Base-by-base conservation (phyloP, 2,329 filamentous ascomycete genomes). In the Elsinoe arachidis region DNA sequence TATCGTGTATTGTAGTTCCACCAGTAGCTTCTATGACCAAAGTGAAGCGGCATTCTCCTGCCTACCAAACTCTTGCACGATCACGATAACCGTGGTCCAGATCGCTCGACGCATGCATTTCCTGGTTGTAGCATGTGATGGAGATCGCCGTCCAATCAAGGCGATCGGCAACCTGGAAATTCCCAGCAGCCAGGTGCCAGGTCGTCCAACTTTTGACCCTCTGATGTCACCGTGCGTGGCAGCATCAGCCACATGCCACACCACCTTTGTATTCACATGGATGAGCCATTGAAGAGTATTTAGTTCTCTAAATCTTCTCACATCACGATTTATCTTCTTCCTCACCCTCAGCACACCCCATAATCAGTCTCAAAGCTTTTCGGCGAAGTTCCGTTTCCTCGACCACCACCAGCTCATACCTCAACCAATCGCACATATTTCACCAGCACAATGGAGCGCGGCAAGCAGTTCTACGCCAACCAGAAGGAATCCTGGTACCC, bases 401-500 rank as follows among this genome's bases (percentile, higher is more conserved):
- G 5, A 39, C n/a, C 14, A 39, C 15, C 37, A 39, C 37, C 14
- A 23, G 17, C 19, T 51, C 46, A 51, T 10, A 39, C 7, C 49
- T 21, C 15, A 4, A 10, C 21, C 21, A 52, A 1, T 14, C 23
- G 7, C 49, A 17, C 21, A 55, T 7, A 30, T 30, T 30, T 30
- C 26, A 30, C 26, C 26, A 30, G 26, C 26, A 30, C 17, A 33
- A 55, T 55, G 53, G 53, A 55, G 37, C 37, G 53, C 21, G 53
- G 37, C 37, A 55, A 46, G 53, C 37, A 55, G 37, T n/a, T 55
- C 3, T 55, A 55, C 53, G 44, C 44, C 53, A 43, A 43, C 23
- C 53, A 88, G 69, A 88, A 89, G 71, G 85, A 89, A 67, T 78
- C 73, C 65, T 90, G 86, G 86, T 79, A 88, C 68, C 86, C 86